A percentile compares a stretch with the other conserved stretches of the same genome.
phyloP scores from a whole-genome alignment of 2,329 filamentous ascomycete species.

The Phyllosticta capitalensis region DNA sequence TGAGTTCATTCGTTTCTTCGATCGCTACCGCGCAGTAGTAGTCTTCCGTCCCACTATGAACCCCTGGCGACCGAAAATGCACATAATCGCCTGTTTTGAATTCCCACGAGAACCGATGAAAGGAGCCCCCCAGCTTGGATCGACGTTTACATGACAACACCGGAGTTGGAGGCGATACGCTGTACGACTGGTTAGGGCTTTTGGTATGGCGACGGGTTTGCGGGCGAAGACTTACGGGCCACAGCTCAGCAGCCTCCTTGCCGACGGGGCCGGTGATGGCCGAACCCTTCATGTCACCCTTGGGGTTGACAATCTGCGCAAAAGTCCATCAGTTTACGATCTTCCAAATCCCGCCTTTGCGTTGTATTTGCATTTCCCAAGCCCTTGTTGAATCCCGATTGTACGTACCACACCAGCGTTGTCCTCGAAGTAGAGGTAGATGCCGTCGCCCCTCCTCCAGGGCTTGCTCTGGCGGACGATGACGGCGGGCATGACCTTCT shows the following conservation, averaged over 20 bases:
- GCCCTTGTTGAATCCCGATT: not conserved
- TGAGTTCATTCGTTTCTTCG: slow-evolving; percentile 6
- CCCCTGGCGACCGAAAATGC: slow-evolving; percentile 11
- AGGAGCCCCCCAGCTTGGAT: slow-evolving; percentile 7
- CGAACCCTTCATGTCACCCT: slow-evolving; percentile 99
- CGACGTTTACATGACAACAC: slow-evolving; percentile 90
- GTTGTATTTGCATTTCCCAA: not conserved
- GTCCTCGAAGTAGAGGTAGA: slow-evolving; percentile 99
- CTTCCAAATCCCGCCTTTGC: not conserved
- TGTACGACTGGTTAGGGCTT: slow-evolving; percentile 33
- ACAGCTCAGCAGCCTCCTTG: slow-evolving; percentile 99
- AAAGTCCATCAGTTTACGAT: slow-evolving; percentile 13
- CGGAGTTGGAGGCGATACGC: slow-evolving; percentile 99
- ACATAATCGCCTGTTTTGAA: slow-evolving; percentile 8
- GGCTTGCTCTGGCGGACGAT: slow-evolving; percentile 99
- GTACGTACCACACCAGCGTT: slow-evolving; percentile 93
- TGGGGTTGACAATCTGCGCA: slow-evolving; percentile 92
- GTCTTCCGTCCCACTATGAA: slow-evolving; percentile 7
- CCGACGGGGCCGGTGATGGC: slow-evolving; percentile 98
- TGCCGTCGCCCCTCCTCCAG: slow-evolving; percentile 96
- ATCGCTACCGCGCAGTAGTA: slow-evolving; percentile 10
- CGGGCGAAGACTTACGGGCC: slow-evolving; percentile 63
- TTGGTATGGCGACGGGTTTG: not conserved
- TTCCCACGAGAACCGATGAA: slow-evolving; percentile 12
- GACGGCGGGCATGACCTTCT: slow-evolving; percentile 99